Evolutionary conservation across 331 rosid species (phyloP).

Genomic region (Pyrus hybrid): DNA sequence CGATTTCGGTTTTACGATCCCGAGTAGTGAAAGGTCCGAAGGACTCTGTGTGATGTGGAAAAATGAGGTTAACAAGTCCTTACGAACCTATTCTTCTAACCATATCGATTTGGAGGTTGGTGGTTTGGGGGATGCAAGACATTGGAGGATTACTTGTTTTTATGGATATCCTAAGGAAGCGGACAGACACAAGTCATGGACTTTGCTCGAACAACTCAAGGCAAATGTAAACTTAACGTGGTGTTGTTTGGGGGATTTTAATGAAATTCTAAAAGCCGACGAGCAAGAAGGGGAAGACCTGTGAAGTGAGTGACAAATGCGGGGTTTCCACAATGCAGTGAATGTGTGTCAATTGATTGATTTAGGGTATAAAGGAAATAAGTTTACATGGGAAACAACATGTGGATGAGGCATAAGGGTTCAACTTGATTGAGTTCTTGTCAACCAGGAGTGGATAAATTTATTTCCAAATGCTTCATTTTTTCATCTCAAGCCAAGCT

Average conservation of each 20-base stretch:
- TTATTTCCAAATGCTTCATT: too few relatives aligned
- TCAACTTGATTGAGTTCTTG: too few relatives aligned
- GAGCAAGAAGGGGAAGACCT: too few relatives aligned
- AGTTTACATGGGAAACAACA: too few relatives aligned
- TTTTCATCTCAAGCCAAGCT: too few relatives aligned
- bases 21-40: background rate
- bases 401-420: too few relatives aligned
- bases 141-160: background rate
- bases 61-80: background rate
- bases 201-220: too few relatives aligned
- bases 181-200: background rate
- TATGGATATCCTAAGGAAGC: background rate
- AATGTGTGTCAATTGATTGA: too few relatives aligned
- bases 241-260: background rate
- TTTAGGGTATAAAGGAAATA: too few relatives aligned
- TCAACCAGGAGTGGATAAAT: too few relatives aligned
- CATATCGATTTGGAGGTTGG: background rate
- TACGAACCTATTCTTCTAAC: background rate
- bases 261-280: background rate
- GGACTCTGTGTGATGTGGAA: background rate
- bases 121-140: background rate
- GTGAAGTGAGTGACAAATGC: background rate
- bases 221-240: background rate
- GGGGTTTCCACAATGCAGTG: background rate
- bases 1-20: background rate